phyloP scores from a whole-genome alignment of 2,329 filamentous ascomycete species.

The Thelonectria discophora region DNA sequence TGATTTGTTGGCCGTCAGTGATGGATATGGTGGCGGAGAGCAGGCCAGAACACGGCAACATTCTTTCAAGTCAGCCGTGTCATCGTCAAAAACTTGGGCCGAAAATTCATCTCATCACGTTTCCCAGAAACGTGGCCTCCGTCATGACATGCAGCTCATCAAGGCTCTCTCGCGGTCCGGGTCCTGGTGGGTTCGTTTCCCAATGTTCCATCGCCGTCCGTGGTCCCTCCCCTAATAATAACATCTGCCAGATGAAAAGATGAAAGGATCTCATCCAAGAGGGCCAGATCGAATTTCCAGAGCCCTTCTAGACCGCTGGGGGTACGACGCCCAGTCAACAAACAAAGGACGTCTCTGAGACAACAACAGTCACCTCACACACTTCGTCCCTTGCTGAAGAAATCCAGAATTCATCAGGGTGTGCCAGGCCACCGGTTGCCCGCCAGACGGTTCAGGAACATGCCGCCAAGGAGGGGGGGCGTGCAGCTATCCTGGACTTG shows the following conservation, averaged over 20 bases:
- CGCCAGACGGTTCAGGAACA: constrained; percentile 8
- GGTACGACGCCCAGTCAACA: neutral
- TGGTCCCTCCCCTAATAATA: neutral
- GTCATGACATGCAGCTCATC: constrained; percentile 38
- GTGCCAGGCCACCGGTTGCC: constrained; percentile 12
- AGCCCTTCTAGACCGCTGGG: constrained; percentile 24
- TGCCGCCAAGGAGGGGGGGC: constrained; percentile 23
- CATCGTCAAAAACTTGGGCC: constrained; percentile 23
- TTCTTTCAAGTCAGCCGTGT: constrained; percentile 23
- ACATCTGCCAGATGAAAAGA: constrained; percentile 7
- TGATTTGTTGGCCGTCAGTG: constrained; percentile 9
- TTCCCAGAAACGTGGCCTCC: constrained; percentile 31
- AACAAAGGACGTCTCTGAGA: too few relatives aligned
- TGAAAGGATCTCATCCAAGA: constrained; percentile 18
- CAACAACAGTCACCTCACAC: constrained; percentile 19
- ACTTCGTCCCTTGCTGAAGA: constrained; percentile 21
- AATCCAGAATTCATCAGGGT: neutral
- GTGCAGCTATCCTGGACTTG: constrained; percentile 28
- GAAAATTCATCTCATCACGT: constrained; percentile 23
- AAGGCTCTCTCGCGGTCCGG: constrained; percentile 23
- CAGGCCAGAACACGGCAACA: constrained; percentile 13
- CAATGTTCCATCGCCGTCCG: constrained; percentile 9
- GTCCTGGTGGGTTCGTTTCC: constrained; percentile 23
- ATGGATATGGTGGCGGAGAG: constrained; percentile 25
- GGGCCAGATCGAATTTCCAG: constrained; percentile 36